phyloP scores from a whole-genome alignment of 768 basidiomycete species.

The Lactarius deliciosus region DNA sequence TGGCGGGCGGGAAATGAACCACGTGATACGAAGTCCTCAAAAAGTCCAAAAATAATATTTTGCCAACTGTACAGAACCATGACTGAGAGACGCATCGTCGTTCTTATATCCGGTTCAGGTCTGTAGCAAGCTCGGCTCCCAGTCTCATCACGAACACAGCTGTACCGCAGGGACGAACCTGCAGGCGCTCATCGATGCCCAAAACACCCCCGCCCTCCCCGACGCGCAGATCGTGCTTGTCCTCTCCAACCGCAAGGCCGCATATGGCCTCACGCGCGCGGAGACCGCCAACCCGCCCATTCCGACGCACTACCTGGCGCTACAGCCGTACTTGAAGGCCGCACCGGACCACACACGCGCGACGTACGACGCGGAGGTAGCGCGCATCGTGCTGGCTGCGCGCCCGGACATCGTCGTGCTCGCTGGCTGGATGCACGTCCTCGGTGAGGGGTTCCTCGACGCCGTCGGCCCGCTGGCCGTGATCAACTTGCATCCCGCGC shows the following conservation, averaged over 20 bases:
- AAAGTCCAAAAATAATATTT: background rate
- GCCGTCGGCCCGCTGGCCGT: constrained; percentile 69
- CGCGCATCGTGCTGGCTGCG: constrained; percentile 57
- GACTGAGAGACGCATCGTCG: constrained; percentile 31
- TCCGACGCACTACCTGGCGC: constrained; percentile 75
- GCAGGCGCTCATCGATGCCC: constrained; percentile 92
- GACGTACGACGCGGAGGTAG: constrained; percentile 86
- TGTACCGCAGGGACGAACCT: constrained; percentile 78
- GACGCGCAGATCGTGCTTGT: constrained; percentile 73
- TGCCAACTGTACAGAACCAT: background rate
- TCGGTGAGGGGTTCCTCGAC: constrained; percentile 78
- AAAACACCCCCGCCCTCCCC: constrained; percentile 70
- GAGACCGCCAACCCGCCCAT: constrained; percentile 68
- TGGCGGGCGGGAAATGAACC: background rate
- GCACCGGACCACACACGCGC: constrained; percentile 70
- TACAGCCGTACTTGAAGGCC: constrained; percentile 79
- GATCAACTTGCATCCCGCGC: constrained; percentile 95
- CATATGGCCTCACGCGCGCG: constrained; percentile 87
- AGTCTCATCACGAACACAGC: constrained; percentile 4
- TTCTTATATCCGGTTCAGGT: constrained; percentile 71
- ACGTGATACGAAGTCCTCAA: constrained; percentile 13
- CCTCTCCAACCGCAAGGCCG: constrained; percentile 88
- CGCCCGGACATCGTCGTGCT: constrained; percentile 85
- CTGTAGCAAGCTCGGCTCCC: constrained; percentile 8
- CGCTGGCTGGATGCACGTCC: constrained; percentile 99